phyloP scores from a whole-genome alignment of 371 early-diverging fungal genomes.

The Blakeslea trispora region DNA sequence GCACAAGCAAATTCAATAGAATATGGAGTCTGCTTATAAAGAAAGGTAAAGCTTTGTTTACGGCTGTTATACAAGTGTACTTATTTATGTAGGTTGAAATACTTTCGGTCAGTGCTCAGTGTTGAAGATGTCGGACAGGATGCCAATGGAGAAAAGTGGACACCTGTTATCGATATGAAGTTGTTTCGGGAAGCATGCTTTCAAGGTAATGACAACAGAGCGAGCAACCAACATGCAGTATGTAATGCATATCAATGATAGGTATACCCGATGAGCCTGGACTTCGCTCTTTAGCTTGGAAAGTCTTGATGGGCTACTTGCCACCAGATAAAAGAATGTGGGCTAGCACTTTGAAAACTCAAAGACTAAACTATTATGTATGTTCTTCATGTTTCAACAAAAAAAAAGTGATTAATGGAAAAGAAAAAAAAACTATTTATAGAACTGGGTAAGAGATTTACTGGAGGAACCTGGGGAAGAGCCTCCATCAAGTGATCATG shows the following conservation, averaged over 20 bases:
- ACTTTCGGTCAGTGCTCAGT: constrained; percentile 40
- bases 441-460: constrained; percentile 63
- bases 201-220: constrained; percentile 32
- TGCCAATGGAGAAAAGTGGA: constrained; percentile 22
- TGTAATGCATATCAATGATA: constrained; percentile 19
- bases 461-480: constrained; percentile 52
- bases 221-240: neutral
- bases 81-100: constrained; percentile 34
- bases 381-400: constrained; percentile 8
- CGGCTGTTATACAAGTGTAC: neutral
- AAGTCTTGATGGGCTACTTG: constrained; percentile 73
- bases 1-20: too few species aligned
- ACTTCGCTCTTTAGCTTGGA: constrained; percentile 71
- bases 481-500: constrained; percentile 46
- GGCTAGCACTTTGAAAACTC: constrained; percentile 49
- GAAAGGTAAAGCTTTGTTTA: neutral
- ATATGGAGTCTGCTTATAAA: neutral
- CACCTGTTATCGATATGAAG: constrained; percentile 52
- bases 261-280: constrained; percentile 78
- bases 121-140: constrained; percentile 24
- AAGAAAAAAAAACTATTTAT: constrained; percentile 1
- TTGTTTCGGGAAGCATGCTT: constrained; percentile 55
- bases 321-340: constrained; percentile 77
- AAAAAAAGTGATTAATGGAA: neutral
- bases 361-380: constrained; percentile 70